Evolutionary conservation across 257 asterid species (phyloP).

Genomic region (Dorcoceras hygrometricum): DNA sequence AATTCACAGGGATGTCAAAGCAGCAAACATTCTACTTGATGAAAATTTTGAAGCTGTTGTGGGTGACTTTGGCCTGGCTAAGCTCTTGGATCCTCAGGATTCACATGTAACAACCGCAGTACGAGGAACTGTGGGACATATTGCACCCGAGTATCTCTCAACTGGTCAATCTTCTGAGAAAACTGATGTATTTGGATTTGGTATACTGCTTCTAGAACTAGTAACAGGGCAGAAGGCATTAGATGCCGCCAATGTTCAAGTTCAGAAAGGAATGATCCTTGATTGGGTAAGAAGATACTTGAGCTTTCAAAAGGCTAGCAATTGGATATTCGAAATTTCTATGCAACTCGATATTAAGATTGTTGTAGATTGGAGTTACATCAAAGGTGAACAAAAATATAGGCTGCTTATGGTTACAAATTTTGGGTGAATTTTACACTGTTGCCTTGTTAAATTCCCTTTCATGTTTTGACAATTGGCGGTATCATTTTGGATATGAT

Average conservation of each 20-base stretch:
- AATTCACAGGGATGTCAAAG: constrained; percentile 91
- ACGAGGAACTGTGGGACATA: constrained; percentile 89
- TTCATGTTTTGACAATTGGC: too few species aligned
- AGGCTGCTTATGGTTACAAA: too few species aligned
- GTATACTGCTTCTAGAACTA: constrained; percentile 82
- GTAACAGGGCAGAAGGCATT: constrained; percentile 76
- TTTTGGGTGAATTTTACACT: too few species aligned
- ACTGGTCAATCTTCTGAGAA: constrained; percentile 96
- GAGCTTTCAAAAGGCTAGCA: not conserved
- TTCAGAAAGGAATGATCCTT: constrained; percentile 82
- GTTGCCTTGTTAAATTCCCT: too few species aligned
- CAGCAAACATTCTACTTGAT: constrained; percentile 88
- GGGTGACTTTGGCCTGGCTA: constrained; percentile 95
- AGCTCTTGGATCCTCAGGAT: constrained; percentile 80
- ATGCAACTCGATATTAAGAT: too few species aligned
- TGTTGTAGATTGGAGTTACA: too few species aligned
- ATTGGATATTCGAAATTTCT: too few species aligned
- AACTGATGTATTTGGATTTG: constrained; percentile 91
- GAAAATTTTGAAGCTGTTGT: constrained; percentile 89
- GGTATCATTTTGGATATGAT: too few species aligned
- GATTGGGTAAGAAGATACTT: constrained; percentile 56
- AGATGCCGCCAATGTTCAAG: constrained; percentile 59
- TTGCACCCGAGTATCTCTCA: constrained; percentile 92
- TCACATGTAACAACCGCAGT: constrained; percentile 97
- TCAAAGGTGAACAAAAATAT: too few species aligned